Base-by-base conservation (phyloP, 129 eudicot genomes). In the Smallanthus sonchifolius region DNA sequence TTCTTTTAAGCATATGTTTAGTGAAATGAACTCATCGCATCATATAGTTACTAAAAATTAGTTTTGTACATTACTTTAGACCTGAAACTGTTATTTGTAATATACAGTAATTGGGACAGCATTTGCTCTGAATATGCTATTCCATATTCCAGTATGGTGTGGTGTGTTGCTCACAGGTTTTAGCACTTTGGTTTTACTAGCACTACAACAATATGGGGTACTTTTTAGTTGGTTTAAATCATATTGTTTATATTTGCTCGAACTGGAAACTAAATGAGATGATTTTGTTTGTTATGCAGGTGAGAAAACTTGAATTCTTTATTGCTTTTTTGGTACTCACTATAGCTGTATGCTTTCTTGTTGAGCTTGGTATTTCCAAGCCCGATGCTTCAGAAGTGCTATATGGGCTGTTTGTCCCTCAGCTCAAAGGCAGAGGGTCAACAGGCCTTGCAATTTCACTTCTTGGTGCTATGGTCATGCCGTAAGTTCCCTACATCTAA, bases 401-500 rank as follows among this genome's bases (percentile, higher is more conserved):
- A 51, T 60, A 81, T 72, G 99, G 99, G 63, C 86, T 95, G 67
- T 95, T 95, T 84, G 92, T 95, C 73, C 99, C 99, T 67, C 97
- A 88, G 69, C 95, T 95, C 77, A 87, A 84, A 69, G 97, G 96
- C 59, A 77, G 78, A 51, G 99, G 99, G 48, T 93, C 97, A 10
- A 87, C 90, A 7, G 87, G 87, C 69, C 92, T 87, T 47, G 97
- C 99, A 28, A 95, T 95, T 83, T 95, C 99, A 60, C 92, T 95
- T 30, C 96, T 95, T 66, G 99, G 99, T 74, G 99, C 99, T 35
- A 95, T 95, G 99, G 99, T 94, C 69, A 94, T 94, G 99, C 99
- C 99, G 98, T 94, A 82, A 84, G 98, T 10, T 73, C 17, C 19
- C 56, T 73, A 42, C 35, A 73, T 32, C 56, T 73, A 61, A 43